Evolutionary conservation across 345 rosid species (phyloP).

Genomic region (Zanthoxylum bungeanum): DNA sequence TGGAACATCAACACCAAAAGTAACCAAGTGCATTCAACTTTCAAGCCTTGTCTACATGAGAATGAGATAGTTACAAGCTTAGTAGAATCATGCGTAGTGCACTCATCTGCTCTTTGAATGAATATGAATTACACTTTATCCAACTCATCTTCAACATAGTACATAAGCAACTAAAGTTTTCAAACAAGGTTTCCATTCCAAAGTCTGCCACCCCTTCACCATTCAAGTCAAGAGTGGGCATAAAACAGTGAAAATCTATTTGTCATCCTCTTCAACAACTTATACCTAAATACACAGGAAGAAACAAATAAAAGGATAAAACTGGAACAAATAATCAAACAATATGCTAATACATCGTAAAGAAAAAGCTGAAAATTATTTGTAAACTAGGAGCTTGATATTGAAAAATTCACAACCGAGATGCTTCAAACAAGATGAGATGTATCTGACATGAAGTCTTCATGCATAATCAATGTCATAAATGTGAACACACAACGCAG

Average conservation of each 20-base stretch:
- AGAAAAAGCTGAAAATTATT: not conserved
- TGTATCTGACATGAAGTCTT: not conserved
- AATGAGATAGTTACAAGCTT: not conserved
- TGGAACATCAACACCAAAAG: not conserved
- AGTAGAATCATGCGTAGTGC: not conserved
- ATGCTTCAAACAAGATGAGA: not conserved
- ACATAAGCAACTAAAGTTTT: not conserved
- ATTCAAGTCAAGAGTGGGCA: not conserved
- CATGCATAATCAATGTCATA: not conserved
- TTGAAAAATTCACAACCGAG: not conserved
- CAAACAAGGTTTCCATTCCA: conserved; percentile 1
- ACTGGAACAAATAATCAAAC: not conserved
- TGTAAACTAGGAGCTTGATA: not conserved
- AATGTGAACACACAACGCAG: not conserved
- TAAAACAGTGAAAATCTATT: not conserved
- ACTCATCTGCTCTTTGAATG: not conserved
- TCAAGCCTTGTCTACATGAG: not conserved
- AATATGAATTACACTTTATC: not conserved
- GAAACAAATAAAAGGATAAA: not conserved
- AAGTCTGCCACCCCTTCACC: not conserved
- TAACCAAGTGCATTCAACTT: not conserved
- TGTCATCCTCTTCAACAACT: not conserved
- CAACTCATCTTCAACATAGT: not conserved
- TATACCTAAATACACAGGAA: not conserved
- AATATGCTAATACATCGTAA: not conserved